Conservation (phyloP, 768 basidiomycete species). For the Psilocybe cubensis region DNA sequence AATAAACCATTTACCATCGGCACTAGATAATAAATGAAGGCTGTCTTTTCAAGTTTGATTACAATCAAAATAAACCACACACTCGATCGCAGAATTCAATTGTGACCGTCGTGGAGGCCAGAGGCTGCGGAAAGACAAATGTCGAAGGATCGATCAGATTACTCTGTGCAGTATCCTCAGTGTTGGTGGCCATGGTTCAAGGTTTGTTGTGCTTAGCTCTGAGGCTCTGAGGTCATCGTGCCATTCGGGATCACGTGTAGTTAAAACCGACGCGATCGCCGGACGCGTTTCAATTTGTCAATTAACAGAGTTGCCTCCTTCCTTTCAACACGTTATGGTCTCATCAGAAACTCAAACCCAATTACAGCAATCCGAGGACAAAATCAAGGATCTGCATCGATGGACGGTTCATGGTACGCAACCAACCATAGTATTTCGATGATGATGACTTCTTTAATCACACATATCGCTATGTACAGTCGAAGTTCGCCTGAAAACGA, state of each 20-base stretch:
- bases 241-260: background rate
- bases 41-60: background rate
- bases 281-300: constrained; percentile 9
- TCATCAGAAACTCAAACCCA: background rate
- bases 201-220: background rate
- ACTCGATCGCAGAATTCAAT: constrained; percentile 96
- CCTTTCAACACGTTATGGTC: background rate
- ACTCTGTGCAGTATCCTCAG: background rate
- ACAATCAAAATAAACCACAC: constrained; percentile 36
- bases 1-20: constrained; percentile 10
- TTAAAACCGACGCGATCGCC: constrained; percentile 43
- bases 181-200: background rate
- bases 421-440: background rate
- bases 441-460: background rate
- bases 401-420: constrained; percentile 72
- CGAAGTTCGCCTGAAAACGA: constrained; percentile 77
- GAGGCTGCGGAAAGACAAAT: constrained; percentile 57
- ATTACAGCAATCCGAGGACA: background rate
- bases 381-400: constrained; percentile 17
- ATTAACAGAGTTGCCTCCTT: too few relatives aligned
- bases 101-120: constrained; percentile 55
- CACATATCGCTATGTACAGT: constrained; percentile 47
- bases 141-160: constrained; percentile 47
- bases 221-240: too few relatives aligned
- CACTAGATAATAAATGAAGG: constrained; percentile 4